Conservation (phyloP, 2,329 filamentous ascomycete genomes). For the Coniochaeta sp. region DNA sequence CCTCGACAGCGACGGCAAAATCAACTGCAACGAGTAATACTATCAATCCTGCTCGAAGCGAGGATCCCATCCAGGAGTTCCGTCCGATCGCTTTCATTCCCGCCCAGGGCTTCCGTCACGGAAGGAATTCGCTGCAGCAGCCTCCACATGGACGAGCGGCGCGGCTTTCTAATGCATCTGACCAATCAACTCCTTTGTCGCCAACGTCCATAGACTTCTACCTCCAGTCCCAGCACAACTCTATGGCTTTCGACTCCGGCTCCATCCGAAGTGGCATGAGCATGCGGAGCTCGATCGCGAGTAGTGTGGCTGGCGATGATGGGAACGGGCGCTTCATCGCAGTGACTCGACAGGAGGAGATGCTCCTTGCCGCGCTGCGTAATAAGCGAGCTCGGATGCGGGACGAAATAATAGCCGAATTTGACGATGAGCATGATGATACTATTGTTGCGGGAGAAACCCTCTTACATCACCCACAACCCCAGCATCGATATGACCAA, state of each 20-base stretch:
- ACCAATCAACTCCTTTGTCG: constrained; percentile 37
- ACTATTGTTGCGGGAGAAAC: neutral
- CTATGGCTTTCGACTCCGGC: constrained; percentile 14
- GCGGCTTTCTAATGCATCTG: constrained; percentile 5
- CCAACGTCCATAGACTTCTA: constrained; percentile 44
- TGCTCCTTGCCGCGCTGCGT: constrained; percentile 48
- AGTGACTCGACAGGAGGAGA: constrained; percentile 50
- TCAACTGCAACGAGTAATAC: constrained; percentile 11
- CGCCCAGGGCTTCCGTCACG: constrained; percentile 1
- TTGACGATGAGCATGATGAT: constrained; percentile 24
- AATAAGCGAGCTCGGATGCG: constrained; percentile 50
- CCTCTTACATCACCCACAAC: neutral
- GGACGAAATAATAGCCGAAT: constrained; percentile 35
- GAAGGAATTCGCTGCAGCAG: neutral
- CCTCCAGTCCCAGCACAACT: constrained; percentile 24
- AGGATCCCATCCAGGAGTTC: neutral
- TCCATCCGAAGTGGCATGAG: constrained; percentile 22
- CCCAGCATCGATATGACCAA: neutral
- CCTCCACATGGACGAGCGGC: neutral
- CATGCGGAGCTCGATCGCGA: constrained; percentile 2
- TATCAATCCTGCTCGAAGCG: neutral
- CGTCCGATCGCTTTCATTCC: neutral
- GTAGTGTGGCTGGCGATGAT: constrained; percentile 4
- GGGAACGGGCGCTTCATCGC: constrained; percentile 43
- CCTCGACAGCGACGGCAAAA: constrained; percentile 26